A percentile compares a stretch with the other conserved stretches of the same genome.
Conservation (phyloP, 306 rosid genomes). For the Pueraria montana region DNA sequence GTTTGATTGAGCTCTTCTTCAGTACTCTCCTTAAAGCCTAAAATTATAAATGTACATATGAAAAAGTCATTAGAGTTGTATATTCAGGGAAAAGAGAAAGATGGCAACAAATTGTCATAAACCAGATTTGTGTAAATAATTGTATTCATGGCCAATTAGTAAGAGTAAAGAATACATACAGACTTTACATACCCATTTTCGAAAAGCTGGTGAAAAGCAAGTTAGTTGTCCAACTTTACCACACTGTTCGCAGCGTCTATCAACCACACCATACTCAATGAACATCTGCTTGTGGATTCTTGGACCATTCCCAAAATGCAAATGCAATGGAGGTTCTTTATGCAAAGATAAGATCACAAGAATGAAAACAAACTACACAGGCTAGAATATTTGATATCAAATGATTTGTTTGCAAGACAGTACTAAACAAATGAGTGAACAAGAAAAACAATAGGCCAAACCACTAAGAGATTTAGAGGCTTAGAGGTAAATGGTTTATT, state of each 20-base stretch:
- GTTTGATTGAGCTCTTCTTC: constrained; percentile 11
- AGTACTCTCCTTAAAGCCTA: constrained; percentile 39
- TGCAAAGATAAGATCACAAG: constrained; percentile 11
- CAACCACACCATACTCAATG: not conserved
- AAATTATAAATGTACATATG: not conserved
- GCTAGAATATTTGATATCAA: no score
- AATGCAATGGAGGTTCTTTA: constrained; percentile 34
- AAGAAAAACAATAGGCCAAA: no score
- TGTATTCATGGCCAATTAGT: not conserved
- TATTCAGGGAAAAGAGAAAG: not conserved
- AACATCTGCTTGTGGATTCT: not conserved
- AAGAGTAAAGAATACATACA: not conserved
- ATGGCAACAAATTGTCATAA: not conserved
- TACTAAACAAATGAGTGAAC: no score
- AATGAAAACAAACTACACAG: not conserved
- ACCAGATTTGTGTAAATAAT: not conserved
- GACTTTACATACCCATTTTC: constrained; percentile 37
- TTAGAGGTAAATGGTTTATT: no score
- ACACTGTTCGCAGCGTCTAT: constrained; percentile 3
- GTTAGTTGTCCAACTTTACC: constrained; percentile 28
- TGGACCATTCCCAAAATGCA: constrained; percentile 38
- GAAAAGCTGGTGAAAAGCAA: constrained; percentile 39
- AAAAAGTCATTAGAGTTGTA: not conserved
- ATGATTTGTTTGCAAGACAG: no score
- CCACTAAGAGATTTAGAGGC: no score